Evolutionary conservation across 257 asterid species (phyloP).

Genomic region (Solanum chmielewskii): DNA sequence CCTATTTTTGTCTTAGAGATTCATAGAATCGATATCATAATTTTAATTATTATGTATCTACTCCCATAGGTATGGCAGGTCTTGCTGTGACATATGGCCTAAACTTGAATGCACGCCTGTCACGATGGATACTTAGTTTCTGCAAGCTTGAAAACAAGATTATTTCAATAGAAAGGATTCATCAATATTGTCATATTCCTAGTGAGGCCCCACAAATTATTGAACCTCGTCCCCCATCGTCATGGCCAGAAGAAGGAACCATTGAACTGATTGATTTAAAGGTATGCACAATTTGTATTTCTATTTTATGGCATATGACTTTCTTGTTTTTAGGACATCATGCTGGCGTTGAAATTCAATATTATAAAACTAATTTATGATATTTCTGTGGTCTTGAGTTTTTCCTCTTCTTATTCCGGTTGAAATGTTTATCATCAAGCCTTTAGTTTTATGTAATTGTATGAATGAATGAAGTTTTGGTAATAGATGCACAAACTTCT

Average conservation of each 20-base stretch:
- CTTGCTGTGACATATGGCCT: constrained; percentile 97
- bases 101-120: constrained; percentile 86
- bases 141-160: constrained; percentile 99
- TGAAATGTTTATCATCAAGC: background rate
- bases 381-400: background rate
- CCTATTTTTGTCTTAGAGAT: background rate
- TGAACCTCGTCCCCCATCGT: constrained; percentile 58
- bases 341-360: background rate
- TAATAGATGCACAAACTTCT: background rate
- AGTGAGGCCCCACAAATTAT: constrained; percentile 84
- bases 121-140: constrained; percentile 97
- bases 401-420: background rate
- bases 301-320: background rate
- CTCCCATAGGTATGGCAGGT: constrained; percentile 83
- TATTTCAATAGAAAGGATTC: constrained; percentile 89
- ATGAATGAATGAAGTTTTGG: background rate
- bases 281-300: constrained; percentile 30
- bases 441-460: background rate
- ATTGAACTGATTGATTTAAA: constrained; percentile 76
- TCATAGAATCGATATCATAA: background rate
- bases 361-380: background rate
- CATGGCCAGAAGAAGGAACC: constrained; percentile 88
- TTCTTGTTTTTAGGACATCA: background rate
- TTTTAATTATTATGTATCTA: background rate
- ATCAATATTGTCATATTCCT: constrained; percentile 86